phyloP scores from a whole-genome alignment of 805 yeast genomes.

The Saccharomycopsis fodiens region DNA sequence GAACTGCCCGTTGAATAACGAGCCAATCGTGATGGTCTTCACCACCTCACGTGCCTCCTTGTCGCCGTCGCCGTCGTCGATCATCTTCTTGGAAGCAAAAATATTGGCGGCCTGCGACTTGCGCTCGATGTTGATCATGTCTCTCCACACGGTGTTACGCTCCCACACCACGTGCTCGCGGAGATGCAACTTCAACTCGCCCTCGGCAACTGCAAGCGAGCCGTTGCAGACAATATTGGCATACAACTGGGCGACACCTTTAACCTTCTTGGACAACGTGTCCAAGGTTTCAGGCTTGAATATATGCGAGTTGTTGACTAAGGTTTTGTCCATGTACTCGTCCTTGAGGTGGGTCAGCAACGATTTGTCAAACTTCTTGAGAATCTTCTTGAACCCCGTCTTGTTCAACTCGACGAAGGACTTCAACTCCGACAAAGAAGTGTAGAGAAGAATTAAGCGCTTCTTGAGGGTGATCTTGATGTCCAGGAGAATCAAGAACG shows the following conservation, averaged over 20 bases:
- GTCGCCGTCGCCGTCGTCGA: not conserved
- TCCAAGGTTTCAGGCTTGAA: slow-evolving; percentile 44
- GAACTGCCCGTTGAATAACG: slow-evolving; percentile 8
- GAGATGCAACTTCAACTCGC: slow-evolving; percentile 46
- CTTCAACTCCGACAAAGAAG: slow-evolving; percentile 70
- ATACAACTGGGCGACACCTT: slow-evolving; percentile 45
- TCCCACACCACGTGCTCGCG: slow-evolving; percentile 97
- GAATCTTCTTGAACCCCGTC: slow-evolving; percentile 84
- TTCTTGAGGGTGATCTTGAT: slow-evolving; percentile 39
- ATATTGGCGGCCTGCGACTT: slow-evolving; percentile 69
- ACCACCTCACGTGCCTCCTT: not conserved
- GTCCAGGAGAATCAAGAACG: slow-evolving; percentile 38
- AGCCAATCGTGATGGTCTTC: not conserved
- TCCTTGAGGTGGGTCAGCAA: slow-evolving; percentile 52
- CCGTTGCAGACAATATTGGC: slow-evolving; percentile 42
- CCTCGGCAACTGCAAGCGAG: slow-evolving; percentile 35
- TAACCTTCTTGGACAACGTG: slow-evolving; percentile 44
- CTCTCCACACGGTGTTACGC: slow-evolving; percentile 96
- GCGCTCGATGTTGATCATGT: slow-evolving; percentile 85
- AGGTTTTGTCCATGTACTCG: slow-evolving; percentile 42
- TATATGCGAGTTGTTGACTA: slow-evolving; percentile 44
- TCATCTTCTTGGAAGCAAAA: slow-evolving; percentile 19
- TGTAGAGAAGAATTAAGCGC: slow-evolving; percentile 58
- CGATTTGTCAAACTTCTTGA: slow-evolving; percentile 88
- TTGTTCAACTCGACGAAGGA: slow-evolving; percentile 77